Percentiles rank a stretch among this genome's conserved stretches.
Evolutionary conservation across 169 alveolate genomes (phyloP).

Genomic region (Eimeria sp.): DNA sequence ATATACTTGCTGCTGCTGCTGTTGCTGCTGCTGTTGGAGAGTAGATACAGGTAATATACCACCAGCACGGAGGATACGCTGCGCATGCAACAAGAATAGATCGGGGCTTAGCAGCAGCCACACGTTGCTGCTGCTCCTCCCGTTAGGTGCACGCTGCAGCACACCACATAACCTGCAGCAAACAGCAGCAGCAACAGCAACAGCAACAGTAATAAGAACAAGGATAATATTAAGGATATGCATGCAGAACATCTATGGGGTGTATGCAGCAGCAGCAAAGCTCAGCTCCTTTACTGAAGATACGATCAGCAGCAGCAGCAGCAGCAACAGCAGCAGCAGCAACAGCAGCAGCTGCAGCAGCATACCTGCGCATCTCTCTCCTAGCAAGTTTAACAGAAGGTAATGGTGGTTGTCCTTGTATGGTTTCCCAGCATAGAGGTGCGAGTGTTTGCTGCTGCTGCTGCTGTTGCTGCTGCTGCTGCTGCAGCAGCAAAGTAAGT

Average conservation of each 20-base stretch:
- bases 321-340: slow-evolving; percentile 56
- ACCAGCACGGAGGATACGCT: slow-evolving; percentile 43
- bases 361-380: slow-evolving; percentile 47
- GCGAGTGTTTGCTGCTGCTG: neutral
- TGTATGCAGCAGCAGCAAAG: neutral
- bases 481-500: slow-evolving; percentile 27
- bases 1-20: slow-evolving; percentile 68
- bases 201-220: no score
- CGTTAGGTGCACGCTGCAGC: slow-evolving; percentile 69
- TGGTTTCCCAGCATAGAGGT: slow-evolving; percentile 6
- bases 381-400: slow-evolving; percentile 31
- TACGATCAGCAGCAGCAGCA: neutral
- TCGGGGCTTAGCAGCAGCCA: slow-evolving; percentile 75
- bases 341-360: slow-evolving; percentile 47
- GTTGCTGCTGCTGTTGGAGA: slow-evolving; percentile 43
- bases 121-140: slow-evolving; percentile 54
- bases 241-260: neutral
- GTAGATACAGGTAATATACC: neutral
- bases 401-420: neutral
- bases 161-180: slow-evolving; percentile 57
- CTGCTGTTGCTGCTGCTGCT: slow-evolving; percentile 66
- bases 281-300: neutral
- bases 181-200: slow-evolving; percentile 21
- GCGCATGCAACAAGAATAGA: slow-evolving; percentile 19
- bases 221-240: neutral